Conservation (phyloP, 2,329 filamentous ascomycete species). For the Talaromyces marneffei region DNA sequence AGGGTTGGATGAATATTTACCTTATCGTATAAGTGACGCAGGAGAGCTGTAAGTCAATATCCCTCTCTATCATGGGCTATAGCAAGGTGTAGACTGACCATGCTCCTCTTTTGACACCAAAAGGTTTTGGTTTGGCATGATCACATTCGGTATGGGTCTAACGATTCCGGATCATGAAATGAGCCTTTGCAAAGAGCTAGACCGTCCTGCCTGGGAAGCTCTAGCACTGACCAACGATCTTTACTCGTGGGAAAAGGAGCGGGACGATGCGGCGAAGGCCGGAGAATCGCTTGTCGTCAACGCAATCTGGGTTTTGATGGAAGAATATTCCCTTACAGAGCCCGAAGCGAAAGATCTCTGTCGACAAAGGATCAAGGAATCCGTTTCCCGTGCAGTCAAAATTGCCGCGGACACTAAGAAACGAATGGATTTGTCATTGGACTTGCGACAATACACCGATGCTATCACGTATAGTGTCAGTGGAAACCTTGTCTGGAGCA, state of each 20-base stretch:
- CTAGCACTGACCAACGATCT: constrained; percentile 36
- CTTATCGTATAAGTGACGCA: constrained; percentile 23
- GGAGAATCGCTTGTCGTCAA: constrained; percentile 28
- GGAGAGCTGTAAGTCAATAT: constrained; percentile 22
- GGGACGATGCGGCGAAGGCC: constrained; percentile 21
- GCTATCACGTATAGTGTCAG: constrained; percentile 26
- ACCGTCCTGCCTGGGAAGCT: constrained; percentile 25
- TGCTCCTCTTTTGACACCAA: background rate
- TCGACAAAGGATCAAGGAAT: constrained; percentile 20
- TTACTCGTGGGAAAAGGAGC: constrained; percentile 36
- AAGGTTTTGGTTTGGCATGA: constrained; percentile 32
- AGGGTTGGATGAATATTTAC: constrained; percentile 24
- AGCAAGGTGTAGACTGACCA: background rate
- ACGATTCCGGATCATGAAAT: constrained; percentile 34
- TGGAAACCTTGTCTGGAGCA: constrained; percentile 35
- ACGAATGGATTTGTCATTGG: constrained; percentile 18
- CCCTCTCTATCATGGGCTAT: background rate
- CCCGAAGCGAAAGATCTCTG: constrained; percentile 25
- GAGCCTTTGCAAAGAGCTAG: constrained; percentile 25
- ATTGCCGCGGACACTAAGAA: constrained; percentile 18
- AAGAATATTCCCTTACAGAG: constrained; percentile 25
- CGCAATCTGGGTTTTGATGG: constrained; percentile 38
- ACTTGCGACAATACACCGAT: constrained; percentile 27
- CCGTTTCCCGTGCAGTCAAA: constrained; percentile 18
- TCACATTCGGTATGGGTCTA: constrained; percentile 36